Evolutionary conservation across 495 filamentous ascomycete species (phyloP).

Genomic region (Penicillium antarcticum): DNA sequence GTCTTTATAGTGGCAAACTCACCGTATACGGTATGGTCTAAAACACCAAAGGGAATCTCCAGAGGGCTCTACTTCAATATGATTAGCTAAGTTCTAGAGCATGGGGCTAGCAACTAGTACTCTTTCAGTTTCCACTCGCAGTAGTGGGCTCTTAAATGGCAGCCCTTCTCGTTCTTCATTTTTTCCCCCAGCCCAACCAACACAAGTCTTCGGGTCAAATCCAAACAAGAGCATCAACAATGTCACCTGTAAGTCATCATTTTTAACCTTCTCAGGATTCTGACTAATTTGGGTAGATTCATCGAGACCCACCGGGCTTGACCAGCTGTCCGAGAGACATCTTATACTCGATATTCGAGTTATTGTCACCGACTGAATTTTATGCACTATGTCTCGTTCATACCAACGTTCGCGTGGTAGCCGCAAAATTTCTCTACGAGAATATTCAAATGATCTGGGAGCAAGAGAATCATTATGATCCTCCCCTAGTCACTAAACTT

Average conservation of each 20-base stretch:
- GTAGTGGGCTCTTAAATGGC: neutral
- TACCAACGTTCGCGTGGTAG: slow-evolving; percentile 6
- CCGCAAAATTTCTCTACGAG: slow-evolving; percentile 16
- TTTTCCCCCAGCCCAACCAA: neutral
- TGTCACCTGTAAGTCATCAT: neutral
- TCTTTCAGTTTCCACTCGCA: too few species aligned
- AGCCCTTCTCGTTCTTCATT: neutral
- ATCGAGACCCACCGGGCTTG: neutral
- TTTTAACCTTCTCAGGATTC: neutral
- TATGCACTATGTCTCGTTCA: slow-evolving; percentile 11
- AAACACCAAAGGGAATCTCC: neutral
- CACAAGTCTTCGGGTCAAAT: neutral
- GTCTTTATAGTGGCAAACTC: neutral
- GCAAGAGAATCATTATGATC: neutral
- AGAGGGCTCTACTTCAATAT: too few species aligned
- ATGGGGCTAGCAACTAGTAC: too few species aligned
- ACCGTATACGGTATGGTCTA: neutral
- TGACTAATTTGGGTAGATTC: neutral
- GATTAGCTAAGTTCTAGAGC: too few species aligned
- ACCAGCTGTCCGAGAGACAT: slow-evolving; percentile 8
- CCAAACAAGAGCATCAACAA: neutral
- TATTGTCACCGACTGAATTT: slow-evolving; percentile 7
- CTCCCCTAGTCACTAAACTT: slow-evolving; percentile 12
- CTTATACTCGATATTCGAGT: slow-evolving; percentile 8
- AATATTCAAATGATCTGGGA: slow-evolving; percentile 16